Conservation (phyloP, 2,329 filamentous ascomycete genomes). For the Ascochyta viciae-villosae region DNA sequence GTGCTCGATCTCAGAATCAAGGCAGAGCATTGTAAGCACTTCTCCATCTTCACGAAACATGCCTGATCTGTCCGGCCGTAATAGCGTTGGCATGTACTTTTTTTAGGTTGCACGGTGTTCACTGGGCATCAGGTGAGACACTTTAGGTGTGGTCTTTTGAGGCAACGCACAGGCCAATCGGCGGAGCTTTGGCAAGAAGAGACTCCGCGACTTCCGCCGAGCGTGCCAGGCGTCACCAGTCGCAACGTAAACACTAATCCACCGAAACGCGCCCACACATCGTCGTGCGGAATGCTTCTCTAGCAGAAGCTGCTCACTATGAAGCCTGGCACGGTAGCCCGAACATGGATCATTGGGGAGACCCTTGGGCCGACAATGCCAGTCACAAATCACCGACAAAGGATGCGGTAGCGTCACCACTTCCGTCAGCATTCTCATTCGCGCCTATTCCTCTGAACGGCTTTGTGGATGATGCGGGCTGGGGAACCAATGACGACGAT, state of each 20-base stretch:
- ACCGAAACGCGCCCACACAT: slow-evolving; percentile 1
- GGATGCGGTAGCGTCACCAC: slow-evolving; percentile 31
- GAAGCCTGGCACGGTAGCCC: slow-evolving; percentile 38
- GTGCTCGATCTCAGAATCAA: not conserved
- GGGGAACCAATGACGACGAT: slow-evolving; percentile 42
- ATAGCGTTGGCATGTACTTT: not conserved
- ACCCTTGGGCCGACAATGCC: slow-evolving; percentile 51
- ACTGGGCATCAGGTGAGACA: not conserved
- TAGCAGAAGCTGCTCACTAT: slow-evolving; percentile 44
- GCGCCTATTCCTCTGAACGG: slow-evolving; percentile 35
- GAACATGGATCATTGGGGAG: slow-evolving; percentile 52
- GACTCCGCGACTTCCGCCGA: slow-evolving; percentile 1
- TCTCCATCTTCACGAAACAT: too few species aligned
- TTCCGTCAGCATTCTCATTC: slow-evolving; percentile 20
- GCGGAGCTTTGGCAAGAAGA: slow-evolving; percentile 2
- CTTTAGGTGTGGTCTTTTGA: not conserved
- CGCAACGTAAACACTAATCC: slow-evolving; percentile 9
- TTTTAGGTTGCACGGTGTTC: not conserved
- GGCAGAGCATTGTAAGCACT: not conserved
- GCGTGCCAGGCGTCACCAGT: slow-evolving; percentile 1
- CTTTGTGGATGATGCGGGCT: slow-evolving; percentile 47
- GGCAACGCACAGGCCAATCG: too few species aligned
- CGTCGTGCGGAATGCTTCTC: slow-evolving; percentile 37
- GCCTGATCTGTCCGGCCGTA: too few species aligned
- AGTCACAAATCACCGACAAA: slow-evolving; percentile 32